Conservation (phyloP, 2,329 filamentous ascomycete species). For the Aspergillus unguis region DNA sequence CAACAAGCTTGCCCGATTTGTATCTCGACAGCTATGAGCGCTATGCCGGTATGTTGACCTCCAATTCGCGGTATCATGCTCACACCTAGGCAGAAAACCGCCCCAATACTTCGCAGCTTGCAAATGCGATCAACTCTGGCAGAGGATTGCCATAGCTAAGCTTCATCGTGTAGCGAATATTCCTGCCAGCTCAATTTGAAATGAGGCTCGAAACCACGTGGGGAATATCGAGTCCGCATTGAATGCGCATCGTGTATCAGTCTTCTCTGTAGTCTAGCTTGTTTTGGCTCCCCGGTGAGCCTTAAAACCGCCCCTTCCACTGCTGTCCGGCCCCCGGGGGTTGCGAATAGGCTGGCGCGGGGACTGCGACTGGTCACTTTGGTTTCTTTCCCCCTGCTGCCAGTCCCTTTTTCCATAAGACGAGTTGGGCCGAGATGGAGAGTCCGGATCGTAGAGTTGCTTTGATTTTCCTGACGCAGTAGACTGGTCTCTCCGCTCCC, state of each 20-base stretch:
- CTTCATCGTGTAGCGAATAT: not conserved
- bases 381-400: slow-evolving; percentile 36
- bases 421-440: slow-evolving; percentile 61
- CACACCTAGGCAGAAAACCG: slow-evolving; percentile 51
- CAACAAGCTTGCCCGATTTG: slow-evolving; percentile 63
- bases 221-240: not conserved
- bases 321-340: slow-evolving; percentile 74
- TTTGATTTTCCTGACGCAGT: slow-evolving; percentile 38
- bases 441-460: slow-evolving; percentile 76
- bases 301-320: slow-evolving; percentile 72
- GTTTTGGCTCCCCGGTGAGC: slow-evolving; percentile 63
- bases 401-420: slow-evolving; percentile 43
- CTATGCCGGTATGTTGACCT: slow-evolving; percentile 51
- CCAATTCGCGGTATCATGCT: slow-evolving; percentile 8
- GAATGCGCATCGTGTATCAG: slow-evolving; percentile 1
- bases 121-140: slow-evolving; percentile 59
- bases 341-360: slow-evolving; percentile 64
- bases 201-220: not conserved
- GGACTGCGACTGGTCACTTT: slow-evolving; percentile 31
- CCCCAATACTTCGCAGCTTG: slow-evolving; percentile 56
- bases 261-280: slow-evolving; percentile 22
- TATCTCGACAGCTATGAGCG: slow-evolving; percentile 66
- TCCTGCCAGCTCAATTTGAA: not conserved
- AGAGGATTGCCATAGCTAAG: slow-evolving; percentile 48
- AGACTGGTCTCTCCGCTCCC: slow-evolving; percentile 43